Evolutionary conservation across 1,284 basidiomycete genomes (phyloP), one percentile per base, ranked within the genome.

Genomic region (Ceratobasidium sp.): DNA sequence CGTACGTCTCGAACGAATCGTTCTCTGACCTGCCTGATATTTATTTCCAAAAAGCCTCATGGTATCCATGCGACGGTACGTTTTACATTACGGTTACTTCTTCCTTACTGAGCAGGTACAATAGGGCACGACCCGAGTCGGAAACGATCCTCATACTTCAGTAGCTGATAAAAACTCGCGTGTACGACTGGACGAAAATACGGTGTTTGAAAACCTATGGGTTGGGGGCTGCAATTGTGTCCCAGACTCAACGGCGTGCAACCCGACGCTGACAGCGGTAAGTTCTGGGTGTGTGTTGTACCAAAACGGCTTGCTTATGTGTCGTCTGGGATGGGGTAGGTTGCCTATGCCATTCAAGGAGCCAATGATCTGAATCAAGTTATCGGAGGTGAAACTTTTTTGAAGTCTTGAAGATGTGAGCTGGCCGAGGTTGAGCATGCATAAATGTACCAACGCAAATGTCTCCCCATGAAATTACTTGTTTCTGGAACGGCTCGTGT

Each of bases 191-290:
- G 53, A 56, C n/a, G 53, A 69, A 27, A 19, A 48, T 11, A 61
- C 37, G 39, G 11, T 48, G 14, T 51, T 74, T 24, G 34, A 74
- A 6, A 74, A 74, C 29, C 27, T 74, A 14, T 74, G 73, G 73
- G 61, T 74, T 31, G 73, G 62, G 34, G 73, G 73, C 11, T 14
- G 14, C 6, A 46, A 29, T 31, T 24, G n/a, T 31, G 64, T 74
- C 29, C 73, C 73, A 9, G 62, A 63, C 51, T 63, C 73, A 41
- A 74, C 62, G 27, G 73, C 62, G 8, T 65, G 73, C 41, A 74
- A 74, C 31, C 73, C 73, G 2, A 74, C 73, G 8, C 39, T 74
- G 14, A 74, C 73, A 11, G 51, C 34, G 27, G 73, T 74, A 43
- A 59, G 71, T 48, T 5, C 29, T 49, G 29, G 48, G 31, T 13